A percentile compares a stretch with the other conserved stretches of the same genome.
Conservation (phyloP, 225 moss, liverwort and hornwort species). For the Marchantia paleacea region DNA sequence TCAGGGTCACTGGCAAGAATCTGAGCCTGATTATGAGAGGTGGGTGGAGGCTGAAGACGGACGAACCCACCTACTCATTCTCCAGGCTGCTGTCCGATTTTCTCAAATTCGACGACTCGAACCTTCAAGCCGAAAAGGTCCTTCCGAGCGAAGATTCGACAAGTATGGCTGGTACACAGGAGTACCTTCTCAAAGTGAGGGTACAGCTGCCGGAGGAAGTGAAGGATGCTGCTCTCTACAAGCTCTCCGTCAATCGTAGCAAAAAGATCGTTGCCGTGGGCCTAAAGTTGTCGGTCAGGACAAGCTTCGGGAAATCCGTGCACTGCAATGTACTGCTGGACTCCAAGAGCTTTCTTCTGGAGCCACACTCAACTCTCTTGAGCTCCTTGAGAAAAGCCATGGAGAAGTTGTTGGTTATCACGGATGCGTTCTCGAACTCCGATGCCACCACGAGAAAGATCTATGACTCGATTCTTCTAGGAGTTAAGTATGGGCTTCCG, state of each 20-base stretch:
- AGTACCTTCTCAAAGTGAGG: neutral
- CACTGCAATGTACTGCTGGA: neutral
- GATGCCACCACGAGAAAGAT: conserved; percentile 3
- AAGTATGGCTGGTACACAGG: neutral
- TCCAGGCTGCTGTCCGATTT: neutral
- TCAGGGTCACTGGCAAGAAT: conserved; percentile 1
- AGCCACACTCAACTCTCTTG: conserved; percentile 8
- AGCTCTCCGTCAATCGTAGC: neutral
- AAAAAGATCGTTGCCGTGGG: neutral
- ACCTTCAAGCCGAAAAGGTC: neutral
- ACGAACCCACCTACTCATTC: neutral
- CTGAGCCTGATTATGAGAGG: neutral
- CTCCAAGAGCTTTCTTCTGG: neutral
- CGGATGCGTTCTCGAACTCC: conserved; percentile 4
- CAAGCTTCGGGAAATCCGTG: conserved; percentile 1
- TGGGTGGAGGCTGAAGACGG: conserved; percentile 6
- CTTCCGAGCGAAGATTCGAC: neutral
- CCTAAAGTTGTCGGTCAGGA: neutral
- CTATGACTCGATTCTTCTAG: conserved; percentile 6
- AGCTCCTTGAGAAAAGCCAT: conserved; percentile 7
- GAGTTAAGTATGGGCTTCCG: conserved; percentile 2
- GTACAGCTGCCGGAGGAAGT: neutral
- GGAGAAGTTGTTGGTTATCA: conserved; percentile 9
- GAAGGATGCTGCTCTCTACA: neutral
- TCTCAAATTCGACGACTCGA: conserved; percentile 1